phyloP scores from a whole-genome alignment of 139 green algal species.

The Micromonas commoda region DNA sequence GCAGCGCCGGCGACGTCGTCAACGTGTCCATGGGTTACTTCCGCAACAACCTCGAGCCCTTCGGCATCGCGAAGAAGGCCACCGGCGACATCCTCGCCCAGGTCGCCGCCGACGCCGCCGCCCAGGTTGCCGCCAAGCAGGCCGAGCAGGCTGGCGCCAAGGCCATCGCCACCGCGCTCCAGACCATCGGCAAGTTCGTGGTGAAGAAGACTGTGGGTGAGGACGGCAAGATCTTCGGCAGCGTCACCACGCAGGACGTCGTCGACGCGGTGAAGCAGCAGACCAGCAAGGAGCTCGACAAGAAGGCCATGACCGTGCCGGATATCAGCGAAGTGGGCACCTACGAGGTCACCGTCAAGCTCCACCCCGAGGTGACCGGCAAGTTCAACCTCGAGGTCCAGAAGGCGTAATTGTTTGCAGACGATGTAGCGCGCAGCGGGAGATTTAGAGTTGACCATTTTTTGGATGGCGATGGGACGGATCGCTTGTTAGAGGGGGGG shows the following conservation, averaged over 20 bases:
- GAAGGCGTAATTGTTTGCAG: conserved; percentile 39
- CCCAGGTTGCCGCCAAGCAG: conserved; percentile 35
- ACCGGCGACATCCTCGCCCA: conserved; percentile 56
- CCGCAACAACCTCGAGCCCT: conserved; percentile 73
- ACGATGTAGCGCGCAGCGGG: not conserved
- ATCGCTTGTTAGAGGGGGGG: not conserved
- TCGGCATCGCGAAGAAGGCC: conserved; percentile 59
- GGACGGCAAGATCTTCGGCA: conserved; percentile 79
- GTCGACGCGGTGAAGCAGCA: conserved; percentile 76
- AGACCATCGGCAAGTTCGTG: conserved; percentile 83
- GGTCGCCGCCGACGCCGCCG: conserved; percentile 54
- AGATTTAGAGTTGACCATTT: not conserved
- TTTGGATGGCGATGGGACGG: too few relatives aligned
- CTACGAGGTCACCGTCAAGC: conserved; percentile 60
- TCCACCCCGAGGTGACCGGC: conserved; percentile 65
- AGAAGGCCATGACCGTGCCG: conserved; percentile 60
- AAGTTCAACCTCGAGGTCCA: conserved; percentile 80
- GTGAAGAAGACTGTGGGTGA: conserved; percentile 78
- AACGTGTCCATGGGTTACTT: conserved; percentile 72
- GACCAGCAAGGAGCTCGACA: conserved; percentile 68
- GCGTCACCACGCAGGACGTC: conserved; percentile 58
- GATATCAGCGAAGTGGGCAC: conserved; percentile 79
- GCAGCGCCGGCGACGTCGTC: conserved; percentile 53
- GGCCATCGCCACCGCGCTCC: conserved; percentile 62
- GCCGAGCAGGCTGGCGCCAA: conserved; percentile 41